phyloP scores from a whole-genome alignment of 106 monocot species.

The Agapanthus africanus region DNA sequence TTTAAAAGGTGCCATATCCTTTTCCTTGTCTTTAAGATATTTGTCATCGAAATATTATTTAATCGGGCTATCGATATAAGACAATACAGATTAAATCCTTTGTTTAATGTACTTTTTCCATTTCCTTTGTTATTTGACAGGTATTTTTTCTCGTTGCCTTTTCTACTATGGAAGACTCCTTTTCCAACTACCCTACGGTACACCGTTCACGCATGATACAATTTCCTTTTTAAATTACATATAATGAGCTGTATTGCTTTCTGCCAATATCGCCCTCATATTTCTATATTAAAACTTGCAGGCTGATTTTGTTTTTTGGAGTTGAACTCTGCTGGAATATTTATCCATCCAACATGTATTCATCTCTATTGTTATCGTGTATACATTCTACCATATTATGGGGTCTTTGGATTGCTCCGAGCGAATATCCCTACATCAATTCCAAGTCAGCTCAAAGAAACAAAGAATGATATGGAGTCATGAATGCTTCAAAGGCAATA shows the following conservation, averaged over 20 bases:
- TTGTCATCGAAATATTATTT: too few species aligned
- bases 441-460: slow-evolving; percentile 8
- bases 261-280: not conserved
- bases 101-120: too few species aligned
- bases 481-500: too few species aligned
- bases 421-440: slow-evolving; percentile 37
- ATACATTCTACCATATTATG: slow-evolving; percentile 61
- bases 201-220: not conserved
- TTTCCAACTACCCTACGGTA: slow-evolving; percentile 67
- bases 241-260: not conserved
- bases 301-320: slow-evolving; percentile 59
- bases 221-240: not conserved
- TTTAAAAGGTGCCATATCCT: too few species aligned
- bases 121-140: too few species aligned
- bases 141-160: slow-evolving; percentile 97
- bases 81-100: too few species aligned
- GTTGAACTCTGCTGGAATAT: slow-evolving; percentile 97
- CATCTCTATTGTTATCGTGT: slow-evolving; percentile 56
- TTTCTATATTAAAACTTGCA: slow-evolving; percentile 16
- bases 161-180: slow-evolving; percentile 88
- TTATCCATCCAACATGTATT: slow-evolving; percentile 71
- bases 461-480: slow-evolving; percentile 18
- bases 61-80: too few species aligned
- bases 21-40: too few species aligned
- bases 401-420: slow-evolving; percentile 66